Base-by-base conservation (phyloP, 2,329 filamentous ascomycete genomes). In the Keithomyces neogunnii region DNA sequence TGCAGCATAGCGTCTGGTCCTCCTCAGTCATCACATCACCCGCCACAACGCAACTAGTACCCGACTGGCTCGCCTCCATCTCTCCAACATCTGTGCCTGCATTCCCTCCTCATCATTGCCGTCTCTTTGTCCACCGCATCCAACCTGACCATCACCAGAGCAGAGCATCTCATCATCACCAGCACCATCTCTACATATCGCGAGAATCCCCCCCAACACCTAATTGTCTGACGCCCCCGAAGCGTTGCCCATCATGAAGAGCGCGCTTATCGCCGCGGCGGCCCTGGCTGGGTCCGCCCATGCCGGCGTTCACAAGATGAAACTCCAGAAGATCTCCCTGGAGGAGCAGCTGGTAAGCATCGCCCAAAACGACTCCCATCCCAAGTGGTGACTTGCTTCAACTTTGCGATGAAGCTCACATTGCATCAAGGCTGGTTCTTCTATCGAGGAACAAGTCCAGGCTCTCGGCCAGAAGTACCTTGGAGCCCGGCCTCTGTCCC, bases 381-480 rank as follows among this genome's bases (percentile, higher is more conserved):
- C 4, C 49, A 40, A 54, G 62, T 52, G 42, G 49, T 39, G n/a
- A 45, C 40, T 47, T 26, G 52, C 9, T 4, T 10, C 9, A 42
- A 28, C n/a, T 26, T 35, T 9, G 31, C 9, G 9, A 44, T 32
- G n/a, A 30, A 36, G 49, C 53, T 57, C 39, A 56, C 45, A 43
- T 35, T 6, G 29, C 39, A 4, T 47, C 8, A 50, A 93, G 89
- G 81, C 88, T 68, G 76, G 82, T 59, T 81, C 86, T 66, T 88
- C 86, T 66, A 84, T 99, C 67, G 82, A 89, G 66, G 76, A 84
- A 56, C 92, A 97, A 66, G 80, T 89, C 60, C 83, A 85, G 68
- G 82, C 85, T 56, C 83, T 99, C 54, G 84, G 88, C 58, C 92
- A 97, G 78, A 99, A 97, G 81, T 96, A 96, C 78, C 87, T 97